Base-by-base conservation (phyloP, 2,329 filamentous ascomycete genomes). In the Aspergillus sojae region DNA sequence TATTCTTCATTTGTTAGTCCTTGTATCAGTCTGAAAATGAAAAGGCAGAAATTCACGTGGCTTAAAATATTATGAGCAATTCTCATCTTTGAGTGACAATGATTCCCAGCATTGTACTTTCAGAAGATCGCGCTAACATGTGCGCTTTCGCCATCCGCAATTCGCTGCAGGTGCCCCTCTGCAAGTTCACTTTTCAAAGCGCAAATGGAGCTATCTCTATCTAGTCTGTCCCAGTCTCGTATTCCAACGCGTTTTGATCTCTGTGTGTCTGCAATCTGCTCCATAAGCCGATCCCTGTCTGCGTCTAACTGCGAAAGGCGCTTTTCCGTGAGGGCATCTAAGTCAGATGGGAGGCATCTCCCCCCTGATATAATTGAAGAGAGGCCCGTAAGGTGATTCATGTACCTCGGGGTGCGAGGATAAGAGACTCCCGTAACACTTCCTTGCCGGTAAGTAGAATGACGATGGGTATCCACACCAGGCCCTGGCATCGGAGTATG, bases 121-220 rank as follows among this genome's bases (percentile, higher is more conserved):
- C 55, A 82, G 63, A 82, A 83, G 41, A 77, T 72, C 28, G 77
- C 70, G 14, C 77, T 73, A n/a, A 75, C 74, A 57, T 77, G 72
- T 50, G 78, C 74, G 58, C 78, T 77, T 62, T 83, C 81, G 12
- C 75, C 74, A 63, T 81, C 80, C 16, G 79, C 77, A 72, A 83
- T 79, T 16, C 78, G 71, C 58, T 82, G 79, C 64, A 83, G 66
- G 70, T 82, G 79, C 1, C 78, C 75, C 64, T 84, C 82, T 3
- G 82, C 81, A 58, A 84, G 69, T 60, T 84, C 81, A 65, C 80
- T 83, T 66, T 79, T 82, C 52, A 82, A 67, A 3, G 78, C 77
- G 46, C 80, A 80, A 23, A 81, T 80, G 32, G 79, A 78, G 62
- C 77, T 82, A 69, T 84, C 82, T 36, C 81, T 73, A 63, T 82